These are phyloP conservation scores for Darksidea phi DNA, from an alignment of 495 filamentous ascomycete species.

Conservation along the genomic window DNA sequence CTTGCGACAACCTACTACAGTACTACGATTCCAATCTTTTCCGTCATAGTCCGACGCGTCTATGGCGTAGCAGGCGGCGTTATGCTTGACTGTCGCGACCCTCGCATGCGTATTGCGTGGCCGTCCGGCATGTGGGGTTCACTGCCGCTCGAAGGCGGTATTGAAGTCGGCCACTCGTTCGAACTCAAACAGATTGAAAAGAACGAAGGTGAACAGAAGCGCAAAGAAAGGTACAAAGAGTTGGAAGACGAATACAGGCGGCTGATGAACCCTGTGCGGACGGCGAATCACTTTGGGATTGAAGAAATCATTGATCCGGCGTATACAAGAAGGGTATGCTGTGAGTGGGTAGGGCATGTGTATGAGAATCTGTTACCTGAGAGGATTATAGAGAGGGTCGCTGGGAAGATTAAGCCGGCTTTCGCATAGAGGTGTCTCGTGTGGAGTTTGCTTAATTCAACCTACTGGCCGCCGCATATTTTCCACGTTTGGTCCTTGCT, in stretches of 20 bases:
- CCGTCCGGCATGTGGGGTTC: conserved; percentile 62
- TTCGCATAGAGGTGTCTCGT: conserved; percentile 40
- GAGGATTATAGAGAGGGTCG: conserved; percentile 51
- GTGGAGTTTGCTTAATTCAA: too few species aligned
- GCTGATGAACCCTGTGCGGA: conserved; percentile 63
- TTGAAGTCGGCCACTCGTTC: conserved; percentile 60
- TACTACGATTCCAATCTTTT: conserved; percentile 61
- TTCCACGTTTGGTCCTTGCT: too few species aligned
- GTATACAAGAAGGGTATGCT: conserved; percentile 54
- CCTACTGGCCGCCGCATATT: too few species aligned
- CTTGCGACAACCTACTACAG: conserved; percentile 59
- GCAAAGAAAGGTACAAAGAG: conserved; percentile 53
- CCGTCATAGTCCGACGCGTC: conserved; percentile 56
- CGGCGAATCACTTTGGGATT: conserved; percentile 62
- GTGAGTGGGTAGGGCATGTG: conserved; percentile 55
- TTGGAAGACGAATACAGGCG: conserved; percentile 58
- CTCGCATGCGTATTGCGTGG: conserved; percentile 60
- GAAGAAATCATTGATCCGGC: conserved; percentile 66
- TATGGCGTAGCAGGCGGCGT: conserved; percentile 63
- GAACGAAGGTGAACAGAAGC: conserved; percentile 44
- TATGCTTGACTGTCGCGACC: conserved; percentile 61
- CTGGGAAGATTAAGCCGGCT: conserved; percentile 53
- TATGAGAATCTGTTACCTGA: conserved; percentile 53
- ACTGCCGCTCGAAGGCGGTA: conserved; percentile 59
- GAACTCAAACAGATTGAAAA: conserved; percentile 58